Base-by-base conservation (phyloP, 2,329 filamentous ascomycete species). In the Aspergillus puulaauensis region DNA sequence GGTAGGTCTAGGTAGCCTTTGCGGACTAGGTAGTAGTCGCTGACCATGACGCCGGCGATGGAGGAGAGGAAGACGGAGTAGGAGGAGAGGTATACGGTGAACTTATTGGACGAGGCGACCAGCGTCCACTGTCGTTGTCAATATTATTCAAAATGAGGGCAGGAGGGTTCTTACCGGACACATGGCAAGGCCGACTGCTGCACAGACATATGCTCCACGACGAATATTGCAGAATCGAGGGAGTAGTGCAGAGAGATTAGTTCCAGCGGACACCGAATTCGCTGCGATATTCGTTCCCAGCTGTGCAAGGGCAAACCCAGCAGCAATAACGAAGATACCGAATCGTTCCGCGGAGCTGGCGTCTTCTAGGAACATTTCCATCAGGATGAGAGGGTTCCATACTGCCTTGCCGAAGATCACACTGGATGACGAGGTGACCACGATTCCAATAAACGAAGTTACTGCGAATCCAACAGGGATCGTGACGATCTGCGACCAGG, bases 321-420 rank as follows among this genome's bases (percentile, higher is more conserved):
- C 27, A 5, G 59, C 59, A 0, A 49, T 53, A 17, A 61, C 58
- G 49, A 61, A 61, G 1, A 49, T 53, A 8, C 58, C 58, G 56
- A 61, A 61, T 27, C 58, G 59, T 12, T 53, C 56, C 11, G 59
- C 59, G 4, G 56, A 56, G 17, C 58, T 61, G 1, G 56, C 27
- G 27, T 11, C 27, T 3, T 31, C 27, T 1, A 31, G 27, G 56
- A 56, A 61, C 15, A 59, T 40, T 3, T 47, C 39, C 14, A 56
- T 56, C 9, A 61, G 56, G 3, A 58, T 45, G 1, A 59, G 50
- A 12, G 59, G 59, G 35, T 61, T 59, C 59, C 59, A 61, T 7
- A 56, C 56, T 14, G 52, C 48, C 5, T 53, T 14, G 14, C 56
- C 59, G 45, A 58, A 61, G 48, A 61, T 61, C 14, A 61, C 53